These are phyloP conservation scores for Fraxinus anomala DNA, from an alignment of 257 asterid genomes.

Conservation along the genomic window DNA sequence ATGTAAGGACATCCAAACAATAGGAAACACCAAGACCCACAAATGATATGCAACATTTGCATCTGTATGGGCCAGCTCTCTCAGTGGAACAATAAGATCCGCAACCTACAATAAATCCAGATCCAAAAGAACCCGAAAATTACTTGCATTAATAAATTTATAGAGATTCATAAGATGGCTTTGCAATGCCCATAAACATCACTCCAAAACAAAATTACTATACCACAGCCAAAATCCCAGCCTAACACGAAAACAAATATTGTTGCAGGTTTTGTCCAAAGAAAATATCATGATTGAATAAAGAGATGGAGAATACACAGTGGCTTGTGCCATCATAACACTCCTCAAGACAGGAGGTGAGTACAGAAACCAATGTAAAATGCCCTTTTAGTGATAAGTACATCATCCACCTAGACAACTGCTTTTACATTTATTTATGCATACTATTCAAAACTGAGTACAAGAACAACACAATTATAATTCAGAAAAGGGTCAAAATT, in stretches of 20 bases:
- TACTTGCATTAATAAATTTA: not conserved
- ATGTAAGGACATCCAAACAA: constrained; percentile 97
- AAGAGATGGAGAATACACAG: not conserved
- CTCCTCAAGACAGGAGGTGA: not conserved
- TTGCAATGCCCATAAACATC: constrained; percentile 12
- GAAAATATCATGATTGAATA: not conserved
- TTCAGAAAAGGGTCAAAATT: constrained; percentile 11
- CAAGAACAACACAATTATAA: constrained; percentile 7
- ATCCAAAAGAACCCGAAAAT: constrained; percentile 20
- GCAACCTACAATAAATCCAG: constrained; percentile 60
- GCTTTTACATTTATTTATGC: not conserved
- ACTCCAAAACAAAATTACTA: constrained; percentile 7
- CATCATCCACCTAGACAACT: not conserved
- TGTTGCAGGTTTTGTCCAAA: not conserved
- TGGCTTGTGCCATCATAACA: constrained; percentile 6
- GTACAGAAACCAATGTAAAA: constrained; percentile 6
- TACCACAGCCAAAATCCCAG: not conserved
- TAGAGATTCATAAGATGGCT: not conserved
- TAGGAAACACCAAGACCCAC: constrained; percentile 99
- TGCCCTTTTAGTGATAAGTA: constrained; percentile 18
- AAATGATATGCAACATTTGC: constrained; percentile 94
- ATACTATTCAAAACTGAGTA: not conserved
- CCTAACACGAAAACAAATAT: not conserved
- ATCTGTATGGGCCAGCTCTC: constrained; percentile 96
- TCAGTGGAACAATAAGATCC: constrained; percentile 87